Evolutionary conservation across 495 filamentous ascomycete species (phyloP).

Genomic region (Neurospora sp.): DNA sequence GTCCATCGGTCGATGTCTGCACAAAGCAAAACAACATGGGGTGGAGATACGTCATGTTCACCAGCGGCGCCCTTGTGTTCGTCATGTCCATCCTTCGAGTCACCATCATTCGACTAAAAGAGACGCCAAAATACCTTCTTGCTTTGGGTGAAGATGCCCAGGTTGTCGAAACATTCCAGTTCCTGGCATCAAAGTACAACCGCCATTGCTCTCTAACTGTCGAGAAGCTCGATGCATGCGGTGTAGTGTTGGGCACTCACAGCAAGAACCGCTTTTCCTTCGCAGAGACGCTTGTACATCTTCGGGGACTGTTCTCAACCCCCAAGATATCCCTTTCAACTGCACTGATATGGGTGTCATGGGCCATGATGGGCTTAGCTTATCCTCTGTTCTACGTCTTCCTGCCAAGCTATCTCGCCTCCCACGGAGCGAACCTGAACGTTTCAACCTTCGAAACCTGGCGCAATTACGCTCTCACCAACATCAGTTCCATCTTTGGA

Average conservation of each 20-base stretch:
- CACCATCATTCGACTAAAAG: constrained; percentile 54
- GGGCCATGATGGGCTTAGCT: constrained; percentile 59
- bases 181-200: constrained; percentile 52
- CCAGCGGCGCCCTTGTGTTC: constrained; percentile 55
- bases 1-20: constrained; percentile 46
- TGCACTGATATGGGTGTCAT: constrained; percentile 55
- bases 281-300: constrained; percentile 42
- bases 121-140: constrained; percentile 67
- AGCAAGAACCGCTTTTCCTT: constrained; percentile 35
- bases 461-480: constrained; percentile 63
- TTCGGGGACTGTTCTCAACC: constrained; percentile 55
- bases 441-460: constrained; percentile 46
- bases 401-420: constrained; percentile 38
- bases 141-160: constrained; percentile 52
- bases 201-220: constrained; percentile 53
- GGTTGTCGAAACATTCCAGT: constrained; percentile 49
- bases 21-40: constrained; percentile 59
- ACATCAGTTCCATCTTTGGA: constrained; percentile 53
- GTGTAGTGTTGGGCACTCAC: constrained; percentile 28
- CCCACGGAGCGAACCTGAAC: constrained; percentile 25
- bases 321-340: constrained; percentile 51
- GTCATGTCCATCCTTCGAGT: constrained; percentile 54
- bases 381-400: constrained; percentile 66
- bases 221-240: constrained; percentile 47
- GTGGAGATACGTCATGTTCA: constrained; percentile 69